These are phyloP conservation scores for Raddia distichophylla DNA, from an alignment of 176 grass and related monocot species.

Conservation along the genomic window DNA sequence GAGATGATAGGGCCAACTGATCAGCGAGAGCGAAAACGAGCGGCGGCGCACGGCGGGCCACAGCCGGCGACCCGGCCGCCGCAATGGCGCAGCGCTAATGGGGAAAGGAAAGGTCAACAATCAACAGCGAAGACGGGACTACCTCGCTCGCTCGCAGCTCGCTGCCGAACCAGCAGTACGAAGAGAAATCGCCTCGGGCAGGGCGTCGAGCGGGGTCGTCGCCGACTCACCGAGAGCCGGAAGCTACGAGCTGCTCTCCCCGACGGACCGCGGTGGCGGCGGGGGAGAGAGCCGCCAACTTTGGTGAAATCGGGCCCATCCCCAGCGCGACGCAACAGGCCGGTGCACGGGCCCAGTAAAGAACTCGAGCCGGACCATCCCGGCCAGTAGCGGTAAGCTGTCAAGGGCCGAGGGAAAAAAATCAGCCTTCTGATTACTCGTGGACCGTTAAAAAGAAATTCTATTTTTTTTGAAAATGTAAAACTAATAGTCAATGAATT, in stretches of 20 bases:
- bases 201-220: neutral
- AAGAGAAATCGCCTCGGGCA: neutral
- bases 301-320: too few species aligned
- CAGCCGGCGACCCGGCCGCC: neutral
- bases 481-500: too few species aligned
- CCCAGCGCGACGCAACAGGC: too few species aligned
- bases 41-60: neutral
- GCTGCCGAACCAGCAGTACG: neutral
- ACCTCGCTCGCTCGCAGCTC: slow-evolving; percentile 12
- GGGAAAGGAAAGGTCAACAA: neutral
- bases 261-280: neutral
- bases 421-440: too few species aligned
- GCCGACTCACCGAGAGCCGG: too few species aligned
- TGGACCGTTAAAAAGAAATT: too few species aligned
- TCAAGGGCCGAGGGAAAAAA: too few species aligned
- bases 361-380: too few species aligned
- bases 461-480: too few species aligned
- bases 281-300: too few species aligned
- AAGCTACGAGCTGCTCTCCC: neutral
- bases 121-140: neutral
- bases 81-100: neutral
- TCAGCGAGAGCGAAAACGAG: neutral
- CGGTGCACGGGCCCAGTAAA: too few species aligned
- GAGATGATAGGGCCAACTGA: neutral
- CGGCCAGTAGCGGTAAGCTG: too few species aligned